Evolutionary conservation across 768 basidiomycete genomes (phyloP).

Genomic region (Amanita inopinata): DNA sequence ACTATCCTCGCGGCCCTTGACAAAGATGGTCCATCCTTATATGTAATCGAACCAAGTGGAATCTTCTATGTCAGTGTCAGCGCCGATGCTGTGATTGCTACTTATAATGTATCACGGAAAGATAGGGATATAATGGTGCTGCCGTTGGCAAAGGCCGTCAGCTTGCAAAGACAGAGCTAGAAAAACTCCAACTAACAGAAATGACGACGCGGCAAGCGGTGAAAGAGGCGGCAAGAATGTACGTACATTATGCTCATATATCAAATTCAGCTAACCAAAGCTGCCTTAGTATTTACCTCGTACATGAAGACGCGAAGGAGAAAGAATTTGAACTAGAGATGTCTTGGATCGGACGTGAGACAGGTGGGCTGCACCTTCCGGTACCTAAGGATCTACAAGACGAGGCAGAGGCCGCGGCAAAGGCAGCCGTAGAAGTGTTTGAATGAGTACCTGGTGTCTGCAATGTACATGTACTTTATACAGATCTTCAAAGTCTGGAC

Average conservation of each 20-base stretch:
- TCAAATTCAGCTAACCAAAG: neutral
- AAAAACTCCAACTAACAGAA: slow-evolving; percentile 85
- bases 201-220: slow-evolving; percentile 80
- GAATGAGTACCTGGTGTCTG: slow-evolving; percentile 24
- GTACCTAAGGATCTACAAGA: slow-evolving; percentile 80
- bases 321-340: slow-evolving; percentile 98
- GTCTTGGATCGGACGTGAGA: slow-evolving; percentile 91
- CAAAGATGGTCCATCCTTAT: slow-evolving; percentile 78
- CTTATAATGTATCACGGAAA: neutral
- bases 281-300: slow-evolving; percentile 75
- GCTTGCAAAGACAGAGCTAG: slow-evolving; percentile 94
- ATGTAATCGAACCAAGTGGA: slow-evolving; percentile 91
- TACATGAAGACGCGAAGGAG: slow-evolving; percentile 96
- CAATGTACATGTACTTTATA: slow-evolving; percentile 11
- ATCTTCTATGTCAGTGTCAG: slow-evolving; percentile 64
- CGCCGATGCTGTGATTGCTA: neutral
- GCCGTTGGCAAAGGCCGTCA: slow-evolving; percentile 99
- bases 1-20: slow-evolving; percentile 87
- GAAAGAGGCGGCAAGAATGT: slow-evolving; percentile 93
- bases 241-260: slow-evolving; percentile 20
- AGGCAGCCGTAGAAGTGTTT: slow-evolving; percentile 65
- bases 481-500: slow-evolving; percentile 10
- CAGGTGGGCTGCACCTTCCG: slow-evolving; percentile 64
- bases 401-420: slow-evolving; percentile 84
- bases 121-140: slow-evolving; percentile 87